A percentile compares a stretch with the other conserved stretches of the same genome.
Evolutionary conservation across 2,329 filamentous ascomycete species (phyloP).

Genomic region (Paecilomyces niveus): DNA sequence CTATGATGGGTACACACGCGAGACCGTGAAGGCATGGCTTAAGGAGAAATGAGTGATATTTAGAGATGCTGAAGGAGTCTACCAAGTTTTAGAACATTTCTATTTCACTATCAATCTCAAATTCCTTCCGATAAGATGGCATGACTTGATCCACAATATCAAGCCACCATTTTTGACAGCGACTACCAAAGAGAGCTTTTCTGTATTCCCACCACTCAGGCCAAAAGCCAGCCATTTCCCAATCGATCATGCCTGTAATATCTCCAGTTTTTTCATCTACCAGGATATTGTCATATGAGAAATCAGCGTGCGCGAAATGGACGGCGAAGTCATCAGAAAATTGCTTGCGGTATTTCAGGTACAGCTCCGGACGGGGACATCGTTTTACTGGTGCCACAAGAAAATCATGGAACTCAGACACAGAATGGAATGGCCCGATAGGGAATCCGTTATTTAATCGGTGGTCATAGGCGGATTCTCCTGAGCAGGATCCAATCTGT

Average conservation of each 20-base stretch:
- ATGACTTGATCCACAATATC: background rate
- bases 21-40: too few relatives aligned
- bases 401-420: background rate
- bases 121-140: constrained; percentile 1
- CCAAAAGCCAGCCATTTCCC: constrained; percentile 2
- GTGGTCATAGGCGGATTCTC: constrained; percentile 1
- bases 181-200: background rate
- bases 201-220: constrained; percentile 1
- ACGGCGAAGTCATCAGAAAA: too few relatives aligned
- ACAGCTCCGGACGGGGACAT: too few relatives aligned
- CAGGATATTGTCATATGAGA: too few relatives aligned
- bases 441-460: constrained; percentile 1
- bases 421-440: background rate
- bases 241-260: background rate
- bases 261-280: background rate
- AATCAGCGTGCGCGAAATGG: too few relatives aligned
- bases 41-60: too few relatives aligned
- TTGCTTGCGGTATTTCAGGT: too few relatives aligned
- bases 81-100: constrained; percentile 1
- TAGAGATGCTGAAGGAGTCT: too few relatives aligned
- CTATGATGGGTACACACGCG: too few relatives aligned
- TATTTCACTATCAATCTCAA: constrained; percentile 1
- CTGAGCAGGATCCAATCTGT: constrained; percentile 1
- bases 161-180: background rate
- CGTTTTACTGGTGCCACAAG: too few relatives aligned